Evolutionary conservation across 2,329 filamentous ascomycete species (phyloP), one percentile per base, ranked within the genome.

Genomic region (Dryadomyces sulphureus): DNA sequence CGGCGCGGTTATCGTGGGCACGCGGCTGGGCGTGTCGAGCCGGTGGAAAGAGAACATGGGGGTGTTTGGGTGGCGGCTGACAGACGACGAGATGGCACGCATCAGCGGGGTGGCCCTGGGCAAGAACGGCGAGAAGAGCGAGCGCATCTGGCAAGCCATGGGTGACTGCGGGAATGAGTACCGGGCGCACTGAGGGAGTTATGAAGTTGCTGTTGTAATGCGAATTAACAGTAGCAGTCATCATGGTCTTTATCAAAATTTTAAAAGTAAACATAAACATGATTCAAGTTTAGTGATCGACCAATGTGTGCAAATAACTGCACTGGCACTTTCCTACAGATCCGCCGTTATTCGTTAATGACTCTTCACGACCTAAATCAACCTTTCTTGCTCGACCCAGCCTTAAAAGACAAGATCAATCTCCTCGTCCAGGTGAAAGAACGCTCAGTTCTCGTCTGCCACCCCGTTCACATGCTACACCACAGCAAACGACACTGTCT

Each of bases 91-190:
- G 9, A 45, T 57, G 16, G 27, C 48, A 16, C 46, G 47, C 1
- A 57, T 63, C 27, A 46, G 60, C 19, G 43, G 45, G 0, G 41
- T 52, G 11, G 54, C 58, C 12, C 45, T 59, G 12, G 56, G 55
- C 1, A 30, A 38, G 4, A 35, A 40, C 4, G 34, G 51, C 11
- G 50, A 48, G 19, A 57, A 47, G 49, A 46, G 49, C 6, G 1
- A 27, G 7, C 49, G 42, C 4, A 43, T 63, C 5, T 56, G 55
- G 38, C 49, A 53, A 7, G 49, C 20, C 7, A 45, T 61, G 1
- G 60, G 60, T 3, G 59, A 61, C 43, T 61, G 60, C 24, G 60
- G 60, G 1, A 56, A 55, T 16, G 59, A 62, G 48, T 62, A 63
- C 46, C 54, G 57, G 2, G 59, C 61, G 48, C 61, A 63, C 46